phyloP scores from a whole-genome alignment of 768 basidiomycete species.

The Lactarius quietus region DNA sequence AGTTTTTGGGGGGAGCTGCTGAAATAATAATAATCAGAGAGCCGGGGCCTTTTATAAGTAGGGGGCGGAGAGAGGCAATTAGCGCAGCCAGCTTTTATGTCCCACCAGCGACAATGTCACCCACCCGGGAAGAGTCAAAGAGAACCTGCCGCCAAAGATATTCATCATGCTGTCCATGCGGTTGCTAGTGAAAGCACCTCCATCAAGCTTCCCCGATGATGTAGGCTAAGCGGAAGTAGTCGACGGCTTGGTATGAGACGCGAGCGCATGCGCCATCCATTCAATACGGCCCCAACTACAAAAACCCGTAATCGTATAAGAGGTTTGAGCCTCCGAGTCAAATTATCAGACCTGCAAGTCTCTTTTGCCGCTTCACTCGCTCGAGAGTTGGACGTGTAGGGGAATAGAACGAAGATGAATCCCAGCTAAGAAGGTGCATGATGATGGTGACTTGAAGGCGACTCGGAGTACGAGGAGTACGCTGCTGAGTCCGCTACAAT shows the following conservation, averaged over 20 bases:
- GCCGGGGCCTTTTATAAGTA: neutral
- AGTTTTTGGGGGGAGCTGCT: neutral
- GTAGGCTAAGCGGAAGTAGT: neutral
- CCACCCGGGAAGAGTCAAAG: neutral
- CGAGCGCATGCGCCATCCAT: neutral
- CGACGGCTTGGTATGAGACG: neutral
- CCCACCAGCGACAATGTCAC: neutral
- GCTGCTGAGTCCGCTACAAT: too few species aligned
- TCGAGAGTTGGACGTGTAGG: neutral
- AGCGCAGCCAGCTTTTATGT: neutral
- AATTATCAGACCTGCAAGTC: neutral
- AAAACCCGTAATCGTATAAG: neutral
- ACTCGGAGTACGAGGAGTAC: too few species aligned
- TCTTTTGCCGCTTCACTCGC: neutral
- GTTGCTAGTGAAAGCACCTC: neutral
- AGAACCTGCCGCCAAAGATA: neutral
- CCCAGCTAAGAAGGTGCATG: too few species aligned
- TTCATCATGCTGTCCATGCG: neutral
- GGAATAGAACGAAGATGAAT: too few species aligned
- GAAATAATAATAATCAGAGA: neutral
- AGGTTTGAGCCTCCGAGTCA: neutral
- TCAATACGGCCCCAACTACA: neutral
- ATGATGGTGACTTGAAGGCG: conserved; percentile 95
- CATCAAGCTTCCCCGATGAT: neutral
- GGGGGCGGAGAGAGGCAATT: neutral